A percentile compares a stretch with the other conserved stretches of the same genome.
Evolutionary conservation across 306 rosid genomes (phyloP).

Genomic region (Elaeagnus macrophylla): DNA sequence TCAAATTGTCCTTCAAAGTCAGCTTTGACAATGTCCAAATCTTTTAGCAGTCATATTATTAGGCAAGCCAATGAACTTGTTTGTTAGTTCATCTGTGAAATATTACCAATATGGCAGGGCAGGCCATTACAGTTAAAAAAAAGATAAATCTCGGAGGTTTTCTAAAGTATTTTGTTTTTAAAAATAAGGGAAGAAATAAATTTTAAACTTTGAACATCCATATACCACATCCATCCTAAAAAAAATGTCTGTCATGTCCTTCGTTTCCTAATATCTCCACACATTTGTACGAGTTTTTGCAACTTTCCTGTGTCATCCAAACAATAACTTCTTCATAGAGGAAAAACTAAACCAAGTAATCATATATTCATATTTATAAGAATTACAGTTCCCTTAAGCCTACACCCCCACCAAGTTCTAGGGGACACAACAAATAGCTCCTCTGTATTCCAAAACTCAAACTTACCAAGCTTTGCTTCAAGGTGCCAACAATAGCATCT

Average conservation of each 20-base stretch:
- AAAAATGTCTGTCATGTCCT: not conserved
- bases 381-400: too few species aligned
- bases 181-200: not conserved
- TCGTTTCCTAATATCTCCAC: too few species aligned
- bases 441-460: not conserved
- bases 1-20: not conserved
- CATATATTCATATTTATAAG: too few species aligned
- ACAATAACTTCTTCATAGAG: too few species aligned
- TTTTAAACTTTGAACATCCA: not conserved
- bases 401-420: too few species aligned
- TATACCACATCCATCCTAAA: not conserved
- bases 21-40: not conserved
- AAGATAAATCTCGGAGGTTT: not conserved
- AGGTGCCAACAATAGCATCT: slow-evolving; percentile 86
- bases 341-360: too few species aligned
- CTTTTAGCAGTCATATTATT: not conserved
- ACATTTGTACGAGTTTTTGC: too few species aligned
- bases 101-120: too few species aligned
- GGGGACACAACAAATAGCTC: too few species aligned
- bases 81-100: not conserved
- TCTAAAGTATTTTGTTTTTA: not conserved
- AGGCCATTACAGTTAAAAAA: not conserved
- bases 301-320: too few species aligned
- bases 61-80: not conserved
- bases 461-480: slow-evolving; percentile 92